Percentiles rank a stretch among this genome's conserved stretches.
phyloP scores from a whole-genome alignment of 106 monocot genomes.

The Gastrodia elata region DNA sequence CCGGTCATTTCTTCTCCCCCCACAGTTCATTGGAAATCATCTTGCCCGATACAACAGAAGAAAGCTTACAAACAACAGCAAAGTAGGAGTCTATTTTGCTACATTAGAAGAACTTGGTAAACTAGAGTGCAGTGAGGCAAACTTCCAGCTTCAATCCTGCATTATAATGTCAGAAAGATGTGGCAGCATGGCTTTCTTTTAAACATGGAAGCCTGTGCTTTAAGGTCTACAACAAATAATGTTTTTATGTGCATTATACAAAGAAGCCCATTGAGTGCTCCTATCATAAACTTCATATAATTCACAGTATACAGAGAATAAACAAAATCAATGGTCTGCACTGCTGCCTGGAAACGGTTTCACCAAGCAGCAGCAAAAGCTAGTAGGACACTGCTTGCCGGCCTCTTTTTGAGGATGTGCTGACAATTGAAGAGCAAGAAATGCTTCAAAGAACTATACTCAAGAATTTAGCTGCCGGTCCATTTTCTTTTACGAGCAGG shows the following conservation, averaged over 20 bases:
- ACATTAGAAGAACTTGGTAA: neutral
- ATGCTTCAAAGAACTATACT: neutral
- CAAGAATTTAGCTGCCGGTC: constrained; percentile 45
- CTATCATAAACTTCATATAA: constrained; percentile 4
- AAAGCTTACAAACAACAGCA: neutral
- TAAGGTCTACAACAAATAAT: neutral
- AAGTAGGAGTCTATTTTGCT: neutral
- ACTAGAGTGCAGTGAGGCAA: neutral
- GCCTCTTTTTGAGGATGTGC: neutral
- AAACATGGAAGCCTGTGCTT: neutral
- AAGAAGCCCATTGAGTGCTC: neutral
- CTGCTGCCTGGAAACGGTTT: neutral
- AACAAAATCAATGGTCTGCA: neutral
- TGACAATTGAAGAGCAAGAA: neutral
- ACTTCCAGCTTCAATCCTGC: neutral
- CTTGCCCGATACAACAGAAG: neutral
- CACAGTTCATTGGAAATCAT: neutral
- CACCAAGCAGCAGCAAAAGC: neutral
- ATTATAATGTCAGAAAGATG: neutral
- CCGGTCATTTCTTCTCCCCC: neutral
- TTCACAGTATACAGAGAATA: constrained; percentile 1
- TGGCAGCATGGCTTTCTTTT: neutral
- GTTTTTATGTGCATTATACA: constrained; percentile 9
- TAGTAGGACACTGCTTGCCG: neutral
- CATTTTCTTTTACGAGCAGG: constrained; percentile 86